These are phyloP conservation scores for Eugenia klotzschiana DNA, from an alignment of 441 rosid genomes.

Conservation along the genomic window DNA sequence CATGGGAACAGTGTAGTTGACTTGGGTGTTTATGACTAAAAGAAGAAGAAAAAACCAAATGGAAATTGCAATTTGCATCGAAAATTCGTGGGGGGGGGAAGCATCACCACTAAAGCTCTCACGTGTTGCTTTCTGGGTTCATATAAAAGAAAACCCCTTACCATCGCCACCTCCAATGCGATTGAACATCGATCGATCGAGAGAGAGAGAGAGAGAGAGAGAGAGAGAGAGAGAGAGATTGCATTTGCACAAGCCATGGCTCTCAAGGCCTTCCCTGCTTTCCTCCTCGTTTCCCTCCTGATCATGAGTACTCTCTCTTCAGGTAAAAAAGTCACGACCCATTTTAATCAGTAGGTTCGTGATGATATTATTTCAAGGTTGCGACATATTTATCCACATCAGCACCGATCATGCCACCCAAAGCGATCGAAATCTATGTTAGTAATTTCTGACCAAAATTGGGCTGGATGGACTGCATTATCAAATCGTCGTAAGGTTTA, in stretches of 20 bases:
- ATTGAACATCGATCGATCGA: neutral
- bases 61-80: neutral
- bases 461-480: no score
- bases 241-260: neutral
- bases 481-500: no score
- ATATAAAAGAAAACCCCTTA: neutral
- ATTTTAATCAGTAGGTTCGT: neutral
- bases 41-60: neutral
- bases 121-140: neutral
- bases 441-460: no score
- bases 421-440: no score
- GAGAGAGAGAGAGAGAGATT: neutral
- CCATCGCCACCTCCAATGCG: neutral
- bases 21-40: neutral
- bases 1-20: neutral
- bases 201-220: neutral
- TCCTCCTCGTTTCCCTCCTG: neutral
- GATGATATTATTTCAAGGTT: neutral
- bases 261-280: neutral
- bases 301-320: neutral
- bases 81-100: neutral
- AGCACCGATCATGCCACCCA: rapidly evolving
- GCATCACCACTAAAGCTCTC: neutral
- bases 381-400: neutral
- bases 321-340: neutral